phyloP scores from a whole-genome alignment of 2,329 filamentous ascomycete species.

The Pseudogymnoascus sp. region DNA sequence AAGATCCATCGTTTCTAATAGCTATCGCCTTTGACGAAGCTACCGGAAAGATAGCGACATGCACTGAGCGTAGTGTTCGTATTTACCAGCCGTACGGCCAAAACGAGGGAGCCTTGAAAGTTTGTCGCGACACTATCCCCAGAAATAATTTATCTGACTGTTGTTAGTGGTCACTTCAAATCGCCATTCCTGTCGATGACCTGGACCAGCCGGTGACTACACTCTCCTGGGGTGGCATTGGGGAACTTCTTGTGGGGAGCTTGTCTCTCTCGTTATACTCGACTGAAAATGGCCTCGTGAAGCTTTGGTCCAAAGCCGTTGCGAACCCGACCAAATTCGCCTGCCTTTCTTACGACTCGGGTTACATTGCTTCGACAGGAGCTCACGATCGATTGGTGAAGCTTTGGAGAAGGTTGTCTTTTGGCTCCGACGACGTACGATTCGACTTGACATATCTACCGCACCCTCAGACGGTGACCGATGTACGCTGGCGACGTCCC shows the following conservation, averaged over 20 bases:
- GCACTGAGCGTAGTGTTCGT: conserved; percentile 58
- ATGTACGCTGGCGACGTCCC: conserved; percentile 77
- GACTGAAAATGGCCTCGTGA: conserved; percentile 40
- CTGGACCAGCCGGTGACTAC: conserved; percentile 40
- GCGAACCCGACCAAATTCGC: conserved; percentile 69
- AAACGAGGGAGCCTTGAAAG: conserved; percentile 66
- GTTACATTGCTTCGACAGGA: conserved; percentile 75
- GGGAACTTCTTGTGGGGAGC: conserved; percentile 77
- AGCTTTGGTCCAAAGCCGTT: conserved; percentile 67
- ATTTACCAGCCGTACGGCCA: conserved; percentile 70
- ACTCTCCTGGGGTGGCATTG: conserved; percentile 79
- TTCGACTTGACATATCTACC: conserved; percentile 87
- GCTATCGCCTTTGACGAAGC: conserved; percentile 74
- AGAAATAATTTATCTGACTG: conserved; percentile 18
- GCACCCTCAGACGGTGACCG: conserved; percentile 76
- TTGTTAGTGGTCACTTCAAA: conserved; percentile 56
- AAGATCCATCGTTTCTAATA: conserved; percentile 56
- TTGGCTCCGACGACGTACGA: conserved; percentile 71
- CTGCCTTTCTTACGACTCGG: conserved; percentile 76
- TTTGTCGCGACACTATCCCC: conserved; percentile 33
- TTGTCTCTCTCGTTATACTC: conserved; percentile 62
- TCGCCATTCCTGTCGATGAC: conserved; percentile 44
- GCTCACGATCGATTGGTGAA: conserved; percentile 77
- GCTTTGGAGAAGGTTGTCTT: conserved; percentile 82
- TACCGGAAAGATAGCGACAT: conserved; percentile 77